Evolutionary conservation across 192 early-diverging fungal species (phyloP), one percentile per base, ranked within the genome.

Genomic region (Dissophora globulifera): DNA sequence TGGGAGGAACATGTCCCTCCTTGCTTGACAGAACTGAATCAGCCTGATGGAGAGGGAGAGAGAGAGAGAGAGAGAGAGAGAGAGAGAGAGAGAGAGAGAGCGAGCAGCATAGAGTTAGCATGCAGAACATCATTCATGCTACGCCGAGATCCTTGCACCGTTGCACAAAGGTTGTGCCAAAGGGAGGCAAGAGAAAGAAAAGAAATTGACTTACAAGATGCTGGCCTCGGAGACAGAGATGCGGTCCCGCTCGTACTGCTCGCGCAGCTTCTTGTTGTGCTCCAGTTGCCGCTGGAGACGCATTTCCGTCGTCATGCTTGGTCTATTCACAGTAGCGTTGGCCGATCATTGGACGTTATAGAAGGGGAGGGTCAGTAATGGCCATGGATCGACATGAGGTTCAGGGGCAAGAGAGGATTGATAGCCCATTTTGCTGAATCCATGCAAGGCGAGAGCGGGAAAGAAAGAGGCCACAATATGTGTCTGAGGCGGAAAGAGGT

Each of bases 231-330:
- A 76, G 31, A 76, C 72, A 4, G 72, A 67, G 46, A 76, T 62
- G 41, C 72, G 72, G 22, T 67, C 64, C 27, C 62, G 72, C 20
- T 76, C 72, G 42, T 62, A 76, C 48, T 76, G 72, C 57, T 76
- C 72, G 35, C 72, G 62, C 43, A 76, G 52, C 9, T 65, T 65
- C 52, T 50, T 76, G 31, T 76, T 76, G 52, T 76, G 72, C 47
- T 76, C 72, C 50, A 76, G 58, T 35, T 76, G 72, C 15, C 72
- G 72, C 52, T 76, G 72, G 27, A 76, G 72, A 11, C 72, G 49
- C 50, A 67, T 56, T 54, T 76, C 72, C 45, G 72, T 66, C 8
- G 72, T 16, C 58, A 61, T 60, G 41, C n/a, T 4, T 47, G 16
- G 13, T 47, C 46, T 16, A 47, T 38, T 38, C n/a, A n/a, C n/a